phyloP scores from a whole-genome alignment of 176 grass and related monocot genomes.

The Alloteropsis semialata region DNA sequence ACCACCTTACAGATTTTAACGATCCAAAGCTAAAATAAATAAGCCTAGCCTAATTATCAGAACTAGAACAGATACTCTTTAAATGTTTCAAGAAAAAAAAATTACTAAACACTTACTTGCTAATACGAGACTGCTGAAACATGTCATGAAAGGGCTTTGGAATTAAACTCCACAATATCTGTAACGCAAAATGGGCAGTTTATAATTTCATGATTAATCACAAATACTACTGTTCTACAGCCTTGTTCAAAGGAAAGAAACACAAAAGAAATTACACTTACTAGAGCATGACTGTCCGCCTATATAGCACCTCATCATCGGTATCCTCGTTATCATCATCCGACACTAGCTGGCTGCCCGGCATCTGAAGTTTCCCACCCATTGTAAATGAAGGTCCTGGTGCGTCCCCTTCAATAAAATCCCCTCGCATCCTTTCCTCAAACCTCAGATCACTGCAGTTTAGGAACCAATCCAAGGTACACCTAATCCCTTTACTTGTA shows the following conservation, averaged over 20 bases:
- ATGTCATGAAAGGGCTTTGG: neutral
- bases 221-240: neutral
- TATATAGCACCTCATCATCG: slow-evolving; percentile 88
- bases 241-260: slow-evolving; percentile 9
- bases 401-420: slow-evolving; percentile 81
- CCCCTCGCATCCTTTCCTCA: slow-evolving; percentile 79
- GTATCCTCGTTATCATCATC: slow-evolving; percentile 76
- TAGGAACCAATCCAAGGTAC: slow-evolving; percentile 89
- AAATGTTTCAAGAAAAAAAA: neutral
- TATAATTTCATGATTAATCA: neutral
- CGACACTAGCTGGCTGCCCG: slow-evolving; percentile 52
- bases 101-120: slow-evolving; percentile 27
- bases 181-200: neutral
- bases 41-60: neutral
- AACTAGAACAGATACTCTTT: neutral
- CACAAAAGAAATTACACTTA: slow-evolving; percentile 37
- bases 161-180: slow-evolving; percentile 26
- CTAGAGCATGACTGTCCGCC: slow-evolving; percentile 84
- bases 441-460: slow-evolving; percentile 95
- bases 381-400: slow-evolving; percentile 76
- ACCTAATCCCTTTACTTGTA: slow-evolving; percentile 60
- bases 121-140: neutral
- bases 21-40: neutral
- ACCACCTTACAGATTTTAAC: neutral
- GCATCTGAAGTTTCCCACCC: slow-evolving; percentile 92